These are phyloP conservation scores for Colletotrichum sp. DNA, from an alignment of 2,329 filamentous ascomycete genomes.

Conservation along the genomic window DNA sequence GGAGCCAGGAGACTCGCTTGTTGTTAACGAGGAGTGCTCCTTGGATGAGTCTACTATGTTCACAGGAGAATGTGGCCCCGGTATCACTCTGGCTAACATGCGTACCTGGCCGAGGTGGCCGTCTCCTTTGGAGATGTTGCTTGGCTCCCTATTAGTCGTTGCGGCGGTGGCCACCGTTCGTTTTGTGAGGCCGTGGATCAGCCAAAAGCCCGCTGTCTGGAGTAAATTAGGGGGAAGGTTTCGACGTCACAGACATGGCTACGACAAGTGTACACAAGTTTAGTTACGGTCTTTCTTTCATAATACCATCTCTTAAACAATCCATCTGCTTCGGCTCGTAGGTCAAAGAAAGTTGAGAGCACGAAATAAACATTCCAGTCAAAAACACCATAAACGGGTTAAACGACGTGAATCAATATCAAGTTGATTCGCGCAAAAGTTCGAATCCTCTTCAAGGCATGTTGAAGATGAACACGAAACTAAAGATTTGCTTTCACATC, in stretches of 20 bases:
- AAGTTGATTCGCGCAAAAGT: not conserved
- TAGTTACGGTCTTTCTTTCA: not conserved
- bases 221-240: not conserved
- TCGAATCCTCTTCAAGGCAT: not conserved
- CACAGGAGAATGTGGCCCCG: not conserved
- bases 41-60: not conserved
- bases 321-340: rapidly evolving
- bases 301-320: not conserved
- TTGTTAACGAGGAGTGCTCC: not conserved
- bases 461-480: not conserved
- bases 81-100: not conserved
- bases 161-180: not conserved
- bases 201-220: not conserved
- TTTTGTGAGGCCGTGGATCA: not conserved
- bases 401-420: not conserved
- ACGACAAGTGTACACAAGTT: not conserved
- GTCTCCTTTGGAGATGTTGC: rapidly evolving
- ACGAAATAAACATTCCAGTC: not conserved
- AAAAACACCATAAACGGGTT: not conserved
- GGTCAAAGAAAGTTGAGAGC: not conserved
- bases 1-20: not conserved
- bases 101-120: not conserved
- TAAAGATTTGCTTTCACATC: not conserved
- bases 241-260: not conserved
- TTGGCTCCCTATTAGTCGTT: not conserved